A percentile compares a stretch with the other conserved stretches of the same genome.
Conservation (phyloP, 1,284 basidiomycete genomes). For the Somion occarium region DNA sequence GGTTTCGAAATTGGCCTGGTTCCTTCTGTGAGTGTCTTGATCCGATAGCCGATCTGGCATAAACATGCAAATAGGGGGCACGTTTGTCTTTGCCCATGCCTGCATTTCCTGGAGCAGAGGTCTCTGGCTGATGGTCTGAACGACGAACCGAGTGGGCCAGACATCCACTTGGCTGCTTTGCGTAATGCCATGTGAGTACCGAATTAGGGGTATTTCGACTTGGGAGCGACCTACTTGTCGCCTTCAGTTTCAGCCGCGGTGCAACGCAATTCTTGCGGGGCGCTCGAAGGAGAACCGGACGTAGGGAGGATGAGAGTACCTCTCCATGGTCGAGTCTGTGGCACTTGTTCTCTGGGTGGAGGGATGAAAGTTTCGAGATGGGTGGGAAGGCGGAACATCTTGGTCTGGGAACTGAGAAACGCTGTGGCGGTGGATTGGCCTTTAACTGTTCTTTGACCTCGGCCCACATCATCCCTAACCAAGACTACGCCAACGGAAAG, state of each 20-base stretch:
- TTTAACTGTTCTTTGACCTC: conserved; percentile 16
- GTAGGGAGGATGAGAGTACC: conserved; percentile 46
- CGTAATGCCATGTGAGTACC: conserved; percentile 11
- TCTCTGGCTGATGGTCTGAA: conserved; percentile 38
- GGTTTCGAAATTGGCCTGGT: conserved; percentile 48
- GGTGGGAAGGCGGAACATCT: conserved; percentile 51
- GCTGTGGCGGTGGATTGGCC: conserved; percentile 11
- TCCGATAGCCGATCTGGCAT: conserved; percentile 56
- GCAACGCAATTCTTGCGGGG: conserved; percentile 44
- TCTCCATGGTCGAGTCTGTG: conserved; percentile 44
- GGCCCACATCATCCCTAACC: conserved; percentile 9
- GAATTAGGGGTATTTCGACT: neutral
- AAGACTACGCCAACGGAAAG: neutral
- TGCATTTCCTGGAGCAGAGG: conserved; percentile 44
- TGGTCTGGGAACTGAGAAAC: conserved; percentile 13
- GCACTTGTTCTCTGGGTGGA: conserved; percentile 42
- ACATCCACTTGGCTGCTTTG: conserved; percentile 30
- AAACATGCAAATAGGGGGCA: conserved; percentile 53
- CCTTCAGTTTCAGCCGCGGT: conserved; percentile 64
- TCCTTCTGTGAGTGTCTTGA: conserved; percentile 40
- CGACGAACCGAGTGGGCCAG: conserved; percentile 50
- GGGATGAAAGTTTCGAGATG: conserved; percentile 54
- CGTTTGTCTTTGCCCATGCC: conserved; percentile 40
- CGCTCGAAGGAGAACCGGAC: conserved; percentile 29
- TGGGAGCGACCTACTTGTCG: conserved; percentile 45